Base-by-base conservation (phyloP, 768 basidiomycete species). In the Leccinum imitatum region DNA sequence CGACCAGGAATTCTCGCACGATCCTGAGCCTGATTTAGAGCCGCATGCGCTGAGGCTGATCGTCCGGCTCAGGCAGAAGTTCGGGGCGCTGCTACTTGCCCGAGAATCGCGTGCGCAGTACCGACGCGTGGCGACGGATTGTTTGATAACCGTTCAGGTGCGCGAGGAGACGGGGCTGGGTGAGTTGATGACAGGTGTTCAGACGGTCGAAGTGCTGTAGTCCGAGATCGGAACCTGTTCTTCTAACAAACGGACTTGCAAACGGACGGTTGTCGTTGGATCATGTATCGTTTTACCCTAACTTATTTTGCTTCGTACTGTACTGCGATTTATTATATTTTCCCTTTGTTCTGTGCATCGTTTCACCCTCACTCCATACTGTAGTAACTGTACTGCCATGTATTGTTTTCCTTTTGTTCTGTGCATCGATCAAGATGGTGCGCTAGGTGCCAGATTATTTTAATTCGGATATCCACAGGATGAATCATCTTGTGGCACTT, bases 81-180 rank as follows among this genome's bases (percentile, higher is more conserved):
- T 65, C 17, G 53, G 65, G 0, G 37, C 56, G 6, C 46, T 67
- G 8, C 48, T 68, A 25, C 39, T 66, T 1, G 33, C 10, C 0
- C 57, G 44, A 4, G 2, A 53, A 6, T 23, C 44, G 4, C 47
- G 37, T 4, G 39, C 17, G 0, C 23, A 23, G 23, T 61, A 68
- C n/a, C 55, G n/a, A 21, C 61, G 64, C 3, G 58, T 68, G 1
- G 67, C 67, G 0, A 39, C 67, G 14, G 57, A 68, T 17, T 5
- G 25, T n/a, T 55, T 60, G 17, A 59, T 63, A 9, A 56, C 11
- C 25, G 53, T 53, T 17, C 59, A 27, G 9, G 4, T 68, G 6
- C 27, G 41, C 1, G 27, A 52, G 15, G 56, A 50, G 14, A 27
- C 10, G 0, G 6, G 35, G 33, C 54, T 65, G 56, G 17, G 6